phyloP scores from a whole-genome alignment of 129 eudicot species.

The Artemisia tridentata region DNA sequence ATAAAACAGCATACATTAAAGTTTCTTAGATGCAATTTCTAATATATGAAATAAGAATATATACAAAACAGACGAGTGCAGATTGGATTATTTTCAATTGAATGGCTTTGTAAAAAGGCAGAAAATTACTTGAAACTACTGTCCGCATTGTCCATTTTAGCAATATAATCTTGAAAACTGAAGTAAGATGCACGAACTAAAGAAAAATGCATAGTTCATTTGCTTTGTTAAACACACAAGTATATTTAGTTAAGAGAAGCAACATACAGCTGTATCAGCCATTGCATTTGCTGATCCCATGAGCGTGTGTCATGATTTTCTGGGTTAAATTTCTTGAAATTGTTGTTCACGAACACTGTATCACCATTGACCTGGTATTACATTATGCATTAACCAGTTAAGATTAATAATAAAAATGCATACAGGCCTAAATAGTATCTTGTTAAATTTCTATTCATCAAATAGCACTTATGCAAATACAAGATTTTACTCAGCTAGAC shows the following conservation, averaged over 20 bases:
- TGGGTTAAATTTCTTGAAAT: no score
- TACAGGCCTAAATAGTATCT: conserved; percentile 3
- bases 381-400: neutral
- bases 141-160: conserved; percentile 51
- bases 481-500: no score
- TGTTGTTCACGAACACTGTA: conserved; percentile 54
- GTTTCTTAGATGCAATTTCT: no score
- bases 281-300: conserved; percentile 71
- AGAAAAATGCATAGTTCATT: conserved; percentile 1
- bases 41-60: no score
- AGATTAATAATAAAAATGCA: conserved; percentile 16
- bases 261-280: conserved; percentile 79
- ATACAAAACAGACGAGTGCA: no score
- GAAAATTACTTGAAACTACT: conserved; percentile 60
- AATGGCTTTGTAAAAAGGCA: no score
- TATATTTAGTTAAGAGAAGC: conserved; percentile 9
- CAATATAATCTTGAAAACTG: conserved; percentile 59
- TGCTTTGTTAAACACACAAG: neutral
- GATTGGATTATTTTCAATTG: no score
- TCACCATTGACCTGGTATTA: conserved; percentile 76
- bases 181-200: conserved; percentile 7
- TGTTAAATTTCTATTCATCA: conserved; percentile 8
- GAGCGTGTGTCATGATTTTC: no score
- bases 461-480: no score
- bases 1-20: conserved; percentile 25